Evolutionary conservation across 2,329 filamentous ascomycete genomes (phyloP), one percentile per base, ranked within the genome.

Genomic region (Curvularia lunata): DNA sequence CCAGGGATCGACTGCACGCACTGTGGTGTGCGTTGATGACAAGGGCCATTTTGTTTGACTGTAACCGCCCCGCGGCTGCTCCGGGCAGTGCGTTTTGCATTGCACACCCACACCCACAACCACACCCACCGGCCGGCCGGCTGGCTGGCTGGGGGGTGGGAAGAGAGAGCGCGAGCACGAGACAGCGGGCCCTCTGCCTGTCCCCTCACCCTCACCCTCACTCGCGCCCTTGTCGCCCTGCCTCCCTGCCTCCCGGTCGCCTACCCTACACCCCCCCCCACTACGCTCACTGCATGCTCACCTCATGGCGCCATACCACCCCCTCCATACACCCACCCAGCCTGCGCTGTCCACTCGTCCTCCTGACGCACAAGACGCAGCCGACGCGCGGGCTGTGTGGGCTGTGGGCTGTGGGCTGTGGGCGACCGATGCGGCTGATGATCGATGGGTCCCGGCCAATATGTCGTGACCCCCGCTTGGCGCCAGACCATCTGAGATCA

Each of bases 401-500:
- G 30, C 30, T 32, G 30, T 32, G 30, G 30, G 30, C 30, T 32
- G 30, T 32, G 30, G 30, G 30, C 30, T 32, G 30, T 56, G 59
- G 61, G 59, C 52, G 58, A 61, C 59, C 65, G 58, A 75, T 75
- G 74, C 72, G 74, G 74, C 74, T 76, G 74, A 76, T 74, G 72
- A 75, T 73, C 70, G 62, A 70, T 66, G 66, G 65, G 64, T 50
- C 55, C 51, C 49, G 32, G 51, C 66, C 73, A 75, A 75, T 74
- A 73, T 25, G 72, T 70, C 42, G 28, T 67, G 66, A 65, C 70
- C 63, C 65, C 65, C 57, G 63, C 73, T 75, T 74, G 71, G 73
- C 73, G 68, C 62, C 68, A 73, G 69, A 70, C 70, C 71, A 72
- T 74, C 69, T 74, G 56, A 71, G 73, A 74, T 75, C 71, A 74